Conservation (phyloP, 345 rosid species). For the Acer yangbiense region DNA sequence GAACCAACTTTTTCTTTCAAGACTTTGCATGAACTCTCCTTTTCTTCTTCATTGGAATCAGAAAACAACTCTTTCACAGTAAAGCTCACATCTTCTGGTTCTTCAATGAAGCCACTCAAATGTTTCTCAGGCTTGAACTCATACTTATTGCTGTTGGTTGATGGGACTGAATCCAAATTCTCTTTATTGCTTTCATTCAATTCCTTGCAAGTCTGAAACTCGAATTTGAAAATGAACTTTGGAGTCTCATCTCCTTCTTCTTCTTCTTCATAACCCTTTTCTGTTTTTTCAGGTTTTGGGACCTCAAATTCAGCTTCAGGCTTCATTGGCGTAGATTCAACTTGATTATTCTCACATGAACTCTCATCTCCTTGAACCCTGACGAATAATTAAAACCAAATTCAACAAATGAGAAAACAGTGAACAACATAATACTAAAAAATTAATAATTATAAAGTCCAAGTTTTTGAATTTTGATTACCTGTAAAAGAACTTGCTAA, state of each 20-base stretch:
- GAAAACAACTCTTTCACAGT: constrained; percentile 36
- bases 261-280: constrained; percentile 2
- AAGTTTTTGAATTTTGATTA: constrained; percentile 20
- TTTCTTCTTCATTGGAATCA: constrained; percentile 30
- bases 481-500: constrained; percentile 42
- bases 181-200: constrained; percentile 32
- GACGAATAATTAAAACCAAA: constrained; percentile 13
- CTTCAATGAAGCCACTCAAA: constrained; percentile 41
- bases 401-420: not conserved
- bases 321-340: constrained; percentile 14
- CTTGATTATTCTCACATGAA: constrained; percentile 23
- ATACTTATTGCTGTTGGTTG: constrained; percentile 40
- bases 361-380: constrained; percentile 28
- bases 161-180: constrained; percentile 25
- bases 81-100: constrained; percentile 46
- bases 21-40: not conserved
- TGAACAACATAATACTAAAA: not conserved
- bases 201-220: constrained; percentile 59
- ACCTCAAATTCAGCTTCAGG: constrained; percentile 25
- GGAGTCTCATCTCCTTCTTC: constrained; percentile 42
- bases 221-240: constrained; percentile 61
- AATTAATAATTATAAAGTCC: not conserved
- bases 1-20: constrained; percentile 14
- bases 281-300: constrained; percentile 19
- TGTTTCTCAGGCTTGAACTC: constrained; percentile 35